Percentiles rank a stretch among this genome's conserved stretches.
Evolutionary conservation across 2,329 filamentous ascomycete species (phyloP).

Genomic region (Apiospora malaysiana): DNA sequence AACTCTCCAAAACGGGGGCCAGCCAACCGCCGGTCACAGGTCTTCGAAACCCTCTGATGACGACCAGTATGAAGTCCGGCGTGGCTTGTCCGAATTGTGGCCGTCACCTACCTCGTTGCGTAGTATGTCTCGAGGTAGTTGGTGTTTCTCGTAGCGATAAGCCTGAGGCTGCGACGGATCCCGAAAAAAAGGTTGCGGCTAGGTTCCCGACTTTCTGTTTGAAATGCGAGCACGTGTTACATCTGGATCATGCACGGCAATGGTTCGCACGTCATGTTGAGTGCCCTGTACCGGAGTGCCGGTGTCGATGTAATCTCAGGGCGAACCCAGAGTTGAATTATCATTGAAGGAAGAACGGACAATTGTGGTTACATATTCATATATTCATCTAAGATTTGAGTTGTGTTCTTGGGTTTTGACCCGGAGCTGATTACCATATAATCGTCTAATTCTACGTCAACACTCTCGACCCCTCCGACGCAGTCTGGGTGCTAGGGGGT

Average conservation of each 20-base stretch:
- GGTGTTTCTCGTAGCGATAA: constrained; percentile 67
- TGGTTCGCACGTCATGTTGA: constrained; percentile 71
- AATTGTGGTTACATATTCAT: neutral
- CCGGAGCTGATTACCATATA: neutral
- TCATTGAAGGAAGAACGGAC: constrained; percentile 37
- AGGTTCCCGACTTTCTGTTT: constrained; percentile 73
- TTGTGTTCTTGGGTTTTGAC: neutral
- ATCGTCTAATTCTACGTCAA: neutral
- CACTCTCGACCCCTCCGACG: neutral
- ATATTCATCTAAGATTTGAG: neutral
- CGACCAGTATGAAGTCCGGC: constrained; percentile 63
- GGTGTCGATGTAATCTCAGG: constrained; percentile 67
- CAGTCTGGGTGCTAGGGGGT: neutral
- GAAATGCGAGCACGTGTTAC: constrained; percentile 70
- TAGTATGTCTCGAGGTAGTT: constrained; percentile 71
- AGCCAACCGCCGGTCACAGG: constrained; percentile 22
- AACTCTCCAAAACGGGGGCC: constrained; percentile 46
- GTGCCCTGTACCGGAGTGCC: constrained; percentile 72
- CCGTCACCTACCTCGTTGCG: constrained; percentile 69
- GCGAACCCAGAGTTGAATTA: constrained; percentile 66
- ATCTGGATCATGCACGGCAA: constrained; percentile 69
- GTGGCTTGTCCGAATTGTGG: constrained; percentile 72
- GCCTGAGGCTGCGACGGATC: constrained; percentile 57
- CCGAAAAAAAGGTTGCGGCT: constrained; percentile 53
- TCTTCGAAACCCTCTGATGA: constrained; percentile 57